Percentiles rank a stretch among this genome's conserved stretches.
These are phyloP conservation scores for Candida dajiaensis DNA, from an alignment of 805 yeast species.

Conservation along the genomic window DNA sequence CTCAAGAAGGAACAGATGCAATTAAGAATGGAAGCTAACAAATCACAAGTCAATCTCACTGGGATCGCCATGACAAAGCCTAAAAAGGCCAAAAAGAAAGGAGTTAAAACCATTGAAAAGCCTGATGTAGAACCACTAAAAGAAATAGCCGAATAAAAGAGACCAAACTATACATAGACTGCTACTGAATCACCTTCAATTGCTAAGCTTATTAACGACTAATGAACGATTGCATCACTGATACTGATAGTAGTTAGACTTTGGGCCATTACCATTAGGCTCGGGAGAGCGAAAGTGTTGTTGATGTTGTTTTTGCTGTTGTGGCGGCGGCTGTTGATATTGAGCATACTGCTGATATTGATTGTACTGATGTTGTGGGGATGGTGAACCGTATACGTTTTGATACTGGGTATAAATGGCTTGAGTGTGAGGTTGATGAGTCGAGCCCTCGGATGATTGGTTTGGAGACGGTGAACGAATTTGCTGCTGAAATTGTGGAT, in stretches of 20 bases:
- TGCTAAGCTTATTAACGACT: neutral
- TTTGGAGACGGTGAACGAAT: neutral
- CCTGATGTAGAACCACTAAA: neutral
- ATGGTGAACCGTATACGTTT: neutral
- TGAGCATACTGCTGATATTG: neutral
- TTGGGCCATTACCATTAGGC: neutral
- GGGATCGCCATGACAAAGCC: neutral
- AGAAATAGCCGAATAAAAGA: neutral
- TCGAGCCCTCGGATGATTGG: neutral
- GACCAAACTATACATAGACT: neutral
- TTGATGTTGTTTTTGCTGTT: neutral
- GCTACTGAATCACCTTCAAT: neutral
- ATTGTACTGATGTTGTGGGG: neutral
- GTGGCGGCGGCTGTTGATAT: neutral
- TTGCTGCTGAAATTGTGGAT: neutral
- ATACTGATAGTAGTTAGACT: neutral
- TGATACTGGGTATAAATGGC: neutral
- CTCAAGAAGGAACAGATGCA: slow-evolving; percentile 33
- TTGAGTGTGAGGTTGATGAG: neutral
- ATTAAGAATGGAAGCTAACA: slow-evolving; percentile 17
- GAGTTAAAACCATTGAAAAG: neutral
- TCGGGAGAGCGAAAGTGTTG: neutral
- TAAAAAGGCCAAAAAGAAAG: neutral
- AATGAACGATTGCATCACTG: neutral
- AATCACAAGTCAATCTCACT: neutral